A percentile compares a stretch with the other conserved stretches of the same genome.
phyloP scores from a whole-genome alignment of 2,329 filamentous ascomycete genomes.

The Byssochlamys sp. region DNA sequence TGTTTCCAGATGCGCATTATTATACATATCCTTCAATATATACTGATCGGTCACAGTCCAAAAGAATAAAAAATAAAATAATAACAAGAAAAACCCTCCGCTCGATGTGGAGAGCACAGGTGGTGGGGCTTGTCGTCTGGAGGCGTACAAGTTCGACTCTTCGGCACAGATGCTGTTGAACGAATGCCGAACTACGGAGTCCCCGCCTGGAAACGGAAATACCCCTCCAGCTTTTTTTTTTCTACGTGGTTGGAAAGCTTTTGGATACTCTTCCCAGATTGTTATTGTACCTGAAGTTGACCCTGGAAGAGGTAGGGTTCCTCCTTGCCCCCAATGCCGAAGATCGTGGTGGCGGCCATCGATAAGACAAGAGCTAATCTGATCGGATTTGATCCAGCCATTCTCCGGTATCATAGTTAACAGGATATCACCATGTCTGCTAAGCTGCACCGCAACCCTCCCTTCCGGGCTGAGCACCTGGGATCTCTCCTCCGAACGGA shows the following conservation, averaged over 20 bases:
- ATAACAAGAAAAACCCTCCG: not conserved
- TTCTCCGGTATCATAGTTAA: not conserved
- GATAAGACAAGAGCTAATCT: not conserved
- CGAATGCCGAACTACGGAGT: not conserved
- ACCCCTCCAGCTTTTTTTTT: not conserved
- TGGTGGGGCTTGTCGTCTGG: not conserved
- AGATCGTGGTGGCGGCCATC: not conserved
- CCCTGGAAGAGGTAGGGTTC: not conserved
- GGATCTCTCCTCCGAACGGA: constrained; percentile 60
- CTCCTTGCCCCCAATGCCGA: not conserved
- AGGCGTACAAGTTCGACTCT: not conserved
- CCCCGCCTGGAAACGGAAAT: not conserved
- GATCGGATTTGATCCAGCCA: not conserved
- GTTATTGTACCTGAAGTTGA: not conserved
- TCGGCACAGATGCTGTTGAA: not conserved
- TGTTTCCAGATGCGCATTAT: not conserved
- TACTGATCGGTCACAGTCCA: not conserved
- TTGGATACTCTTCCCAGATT: not conserved
- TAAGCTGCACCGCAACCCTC: constrained; percentile 39
- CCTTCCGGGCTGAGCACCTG: constrained; percentile 64
- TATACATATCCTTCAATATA: not conserved
- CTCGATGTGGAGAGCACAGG: not conserved
- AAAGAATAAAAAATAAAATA: not conserved
- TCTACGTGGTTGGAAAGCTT: not conserved
- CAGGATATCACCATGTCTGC: constrained; percentile 16